A percentile compares a stretch with the other conserved stretches of the same genome.
These are phyloP conservation scores for Podaxis carcinomalis DNA, from an alignment of 768 basidiomycete species.

Conservation along the genomic window DNA sequence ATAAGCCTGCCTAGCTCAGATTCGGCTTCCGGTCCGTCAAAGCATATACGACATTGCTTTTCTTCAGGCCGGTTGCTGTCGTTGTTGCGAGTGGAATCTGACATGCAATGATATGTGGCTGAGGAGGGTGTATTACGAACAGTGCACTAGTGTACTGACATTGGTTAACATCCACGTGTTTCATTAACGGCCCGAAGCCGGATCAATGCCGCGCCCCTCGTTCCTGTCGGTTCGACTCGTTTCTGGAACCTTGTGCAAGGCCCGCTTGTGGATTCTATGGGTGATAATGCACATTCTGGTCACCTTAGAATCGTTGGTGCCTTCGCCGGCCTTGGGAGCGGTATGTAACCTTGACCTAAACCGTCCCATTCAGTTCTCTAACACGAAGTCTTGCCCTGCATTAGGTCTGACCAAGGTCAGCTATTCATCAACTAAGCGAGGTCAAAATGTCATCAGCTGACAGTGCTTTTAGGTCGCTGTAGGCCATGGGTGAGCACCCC, in stretches of 20 bases:
- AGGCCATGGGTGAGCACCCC: slow-evolving; percentile 53
- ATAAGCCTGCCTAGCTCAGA: slow-evolving; percentile 69
- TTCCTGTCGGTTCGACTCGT: background rate
- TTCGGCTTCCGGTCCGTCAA: slow-evolving; percentile 63
- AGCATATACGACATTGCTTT: slow-evolving; percentile 82
- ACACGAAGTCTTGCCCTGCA: background rate
- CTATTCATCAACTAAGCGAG: background rate
- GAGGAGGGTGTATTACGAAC: slow-evolving; percentile 3
- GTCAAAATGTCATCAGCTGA: background rate
- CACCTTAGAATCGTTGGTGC: slow-evolving; percentile 51
- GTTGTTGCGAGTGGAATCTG: slow-evolving; percentile 1
- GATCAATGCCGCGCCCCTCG: background rate
- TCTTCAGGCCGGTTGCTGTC: slow-evolving; percentile 27
- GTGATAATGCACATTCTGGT: slow-evolving; percentile 17
- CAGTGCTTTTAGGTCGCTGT: slow-evolving; percentile 49
- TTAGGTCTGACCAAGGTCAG: slow-evolving; percentile 50
- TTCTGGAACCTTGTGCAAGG: background rate
- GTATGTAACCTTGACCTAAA: slow-evolving; percentile 28
- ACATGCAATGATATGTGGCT: slow-evolving; percentile 4
- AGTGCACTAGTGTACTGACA: no score
- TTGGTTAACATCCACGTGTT: slow-evolving; percentile 12
- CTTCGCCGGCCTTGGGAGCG: slow-evolving; percentile 58
- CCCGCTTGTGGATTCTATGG: slow-evolving; percentile 7
- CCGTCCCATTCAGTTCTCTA: background rate
- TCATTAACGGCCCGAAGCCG: slow-evolving; percentile 1